Conservation (phyloP, 2,329 filamentous ascomycete genomes). For the Simplicillium sp. region DNA sequence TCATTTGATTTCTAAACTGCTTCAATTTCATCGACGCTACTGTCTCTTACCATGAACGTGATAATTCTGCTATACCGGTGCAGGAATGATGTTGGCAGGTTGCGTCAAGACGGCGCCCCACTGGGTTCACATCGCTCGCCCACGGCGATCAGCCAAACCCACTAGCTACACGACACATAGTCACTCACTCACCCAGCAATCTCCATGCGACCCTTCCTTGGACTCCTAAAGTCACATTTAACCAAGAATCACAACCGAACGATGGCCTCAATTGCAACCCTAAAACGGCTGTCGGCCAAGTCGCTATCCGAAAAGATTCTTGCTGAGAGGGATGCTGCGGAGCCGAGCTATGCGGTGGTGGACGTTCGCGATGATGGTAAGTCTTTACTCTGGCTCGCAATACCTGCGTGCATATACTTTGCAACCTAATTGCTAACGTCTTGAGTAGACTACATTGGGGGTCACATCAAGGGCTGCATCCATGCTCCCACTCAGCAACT, state of each 20-base stretch:
- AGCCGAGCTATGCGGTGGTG: constrained; percentile 58
- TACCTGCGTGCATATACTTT: neutral
- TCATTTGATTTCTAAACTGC: constrained; percentile 3
- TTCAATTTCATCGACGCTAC: neutral
- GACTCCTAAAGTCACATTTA: neutral
- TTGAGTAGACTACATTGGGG: constrained; percentile 69
- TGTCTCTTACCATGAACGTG: no score
- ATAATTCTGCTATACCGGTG: no score
- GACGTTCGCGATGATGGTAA: constrained; percentile 81
- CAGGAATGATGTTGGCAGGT: no score
- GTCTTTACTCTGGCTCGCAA: constrained; percentile 10
- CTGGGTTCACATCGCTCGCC: neutral
- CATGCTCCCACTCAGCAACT: constrained; percentile 68
- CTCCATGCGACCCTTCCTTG: neutral
- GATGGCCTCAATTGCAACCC: constrained; percentile 48
- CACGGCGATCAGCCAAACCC: no score
- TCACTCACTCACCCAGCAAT: neutral
- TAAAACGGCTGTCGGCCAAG: constrained; percentile 60
- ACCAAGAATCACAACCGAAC: constrained; percentile 6
- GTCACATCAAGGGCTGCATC: constrained; percentile 70
- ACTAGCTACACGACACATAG: no score
- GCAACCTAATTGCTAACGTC: neutral
- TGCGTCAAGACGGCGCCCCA: neutral
- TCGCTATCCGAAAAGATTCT: constrained; percentile 59
- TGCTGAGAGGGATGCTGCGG: constrained; percentile 28